Evolutionary conservation across 352 stramenopile species (phyloP), one percentile per base, ranked within the genome.

Genomic region (Phytophthora meadii): DNA sequence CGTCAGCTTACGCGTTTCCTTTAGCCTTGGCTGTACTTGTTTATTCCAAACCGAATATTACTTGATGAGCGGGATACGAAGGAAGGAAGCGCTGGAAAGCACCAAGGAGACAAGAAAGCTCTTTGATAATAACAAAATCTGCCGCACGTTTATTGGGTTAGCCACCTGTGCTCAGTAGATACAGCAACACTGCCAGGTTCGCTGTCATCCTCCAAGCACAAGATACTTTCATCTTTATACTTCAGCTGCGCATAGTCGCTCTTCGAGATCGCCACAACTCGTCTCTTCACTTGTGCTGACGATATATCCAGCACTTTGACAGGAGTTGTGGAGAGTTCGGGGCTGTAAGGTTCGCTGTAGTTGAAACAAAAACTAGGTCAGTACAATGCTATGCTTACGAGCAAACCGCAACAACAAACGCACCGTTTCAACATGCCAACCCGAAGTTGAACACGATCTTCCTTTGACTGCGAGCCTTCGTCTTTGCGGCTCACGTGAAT

Each of bases 181-280:
- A 58, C 17, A 66, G 30, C 40, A 22, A 28, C 19, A n/a, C 46
- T 54, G 36, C 66, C 44, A 11, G 44, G 22, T 6, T 70, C 47
- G 11, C 54, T 52, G 24, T 65, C 66, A 46, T 60, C 48, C 17
- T 87, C 74, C 37, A 87, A 88, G 70, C 84, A 92, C 56, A 92
- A 92, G 24, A 94, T 83, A 37, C 72, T 90, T 41, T 94, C 85
- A 55, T 94, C 85, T 27, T 83, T 81, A 54, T 91, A 94, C 57
- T 70, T 55, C 37, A 94, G 64, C 14, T 60, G 60, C 6, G 80
- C 57, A 50, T 90, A 94, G 59, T 91, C 74, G 9, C 63, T 49
- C 49, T 88, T 89, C 3, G 83, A 87, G 15, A 94, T 81, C 4
- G 80, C 80, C 11, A 92, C 81, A 3, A 92, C 85, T 25, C 83